A percentile compares a stretch with the other conserved stretches of the same genome.
Conservation (phyloP, 2,329 filamentous ascomycete species). For the Colletotrichum cereale region DNA sequence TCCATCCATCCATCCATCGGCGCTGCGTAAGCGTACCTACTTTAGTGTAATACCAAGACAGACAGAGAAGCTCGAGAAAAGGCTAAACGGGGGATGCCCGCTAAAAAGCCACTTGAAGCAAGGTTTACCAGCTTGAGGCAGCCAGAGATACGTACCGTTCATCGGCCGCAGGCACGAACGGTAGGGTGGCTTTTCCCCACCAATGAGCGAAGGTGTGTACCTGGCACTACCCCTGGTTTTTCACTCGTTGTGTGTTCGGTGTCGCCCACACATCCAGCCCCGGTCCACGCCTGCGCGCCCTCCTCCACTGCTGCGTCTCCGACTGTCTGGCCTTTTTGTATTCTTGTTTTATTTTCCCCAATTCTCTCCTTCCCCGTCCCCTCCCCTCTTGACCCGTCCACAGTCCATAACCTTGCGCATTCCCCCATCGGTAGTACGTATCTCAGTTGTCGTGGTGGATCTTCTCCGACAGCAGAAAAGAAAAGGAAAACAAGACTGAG, state of each 20-base stretch:
- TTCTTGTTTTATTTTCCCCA: neutral
- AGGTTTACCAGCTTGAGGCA: constrained; percentile 1
- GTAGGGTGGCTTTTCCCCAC: constrained; percentile 27
- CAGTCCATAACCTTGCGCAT: neutral
- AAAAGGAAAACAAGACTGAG: neutral
- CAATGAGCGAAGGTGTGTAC: constrained; percentile 29
- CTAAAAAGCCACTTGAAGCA: constrained; percentile 17
- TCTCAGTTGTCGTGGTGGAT: neutral
- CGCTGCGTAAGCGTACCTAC: neutral
- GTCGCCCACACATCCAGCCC: constrained; percentile 11
- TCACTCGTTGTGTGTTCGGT: neutral
- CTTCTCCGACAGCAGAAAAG: neutral
- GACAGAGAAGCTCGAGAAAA: constrained; percentile 19
- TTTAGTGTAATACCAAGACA: neutral
- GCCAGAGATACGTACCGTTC: constrained; percentile 17
- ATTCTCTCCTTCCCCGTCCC: neutral
- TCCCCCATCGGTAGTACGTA: neutral
- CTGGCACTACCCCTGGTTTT: constrained; percentile 20
- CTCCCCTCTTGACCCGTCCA: neutral
- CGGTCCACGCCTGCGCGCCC: constrained; percentile 15
- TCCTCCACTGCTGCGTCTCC: neutral
- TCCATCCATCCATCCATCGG: neutral
- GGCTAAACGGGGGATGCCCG: constrained; percentile 28
- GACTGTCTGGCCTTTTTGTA: neutral
- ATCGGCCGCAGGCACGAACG: constrained; percentile 38